A percentile compares a stretch with the other conserved stretches of the same genome.
Conservation (phyloP, 2,329 filamentous ascomycete genomes). For the Gaeumannomyces tritici region DNA sequence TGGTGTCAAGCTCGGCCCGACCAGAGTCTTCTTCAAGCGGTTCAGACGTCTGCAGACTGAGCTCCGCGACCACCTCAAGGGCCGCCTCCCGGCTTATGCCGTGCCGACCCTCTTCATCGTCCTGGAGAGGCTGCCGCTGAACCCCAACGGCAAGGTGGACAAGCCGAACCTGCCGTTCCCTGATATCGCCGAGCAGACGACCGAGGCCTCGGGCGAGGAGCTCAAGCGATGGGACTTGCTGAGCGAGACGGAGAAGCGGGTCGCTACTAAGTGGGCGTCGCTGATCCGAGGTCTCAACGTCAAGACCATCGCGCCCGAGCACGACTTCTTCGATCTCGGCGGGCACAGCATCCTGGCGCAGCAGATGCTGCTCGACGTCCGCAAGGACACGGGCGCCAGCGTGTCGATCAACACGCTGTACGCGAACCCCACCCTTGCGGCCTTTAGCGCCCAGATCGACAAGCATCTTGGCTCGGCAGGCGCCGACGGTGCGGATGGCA, state of each 20-base stretch:
- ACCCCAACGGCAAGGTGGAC: conserved; percentile 80
- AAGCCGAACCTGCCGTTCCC: conserved; percentile 73
- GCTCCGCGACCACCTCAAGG: conserved; percentile 57
- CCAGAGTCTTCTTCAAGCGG: conserved; percentile 31
- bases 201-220: conserved; percentile 31
- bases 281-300: conserved; percentile 58
- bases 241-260: conserved; percentile 48
- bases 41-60: conserved; percentile 37
- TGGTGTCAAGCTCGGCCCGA: conserved; percentile 33
- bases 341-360: conserved; percentile 77
- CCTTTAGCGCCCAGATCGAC: conserved; percentile 38
- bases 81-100: conserved; percentile 63
- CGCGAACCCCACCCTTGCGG: conserved; percentile 43
- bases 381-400: conserved; percentile 30
- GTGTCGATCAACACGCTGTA: conserved; percentile 65
- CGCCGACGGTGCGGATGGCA: conserved; percentile 24
- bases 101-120: conserved; percentile 68
- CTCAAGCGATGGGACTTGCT: conserved; percentile 21
- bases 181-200: conserved; percentile 57
- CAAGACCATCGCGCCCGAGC: conserved; percentile 50
- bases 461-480: conserved; percentile 6
- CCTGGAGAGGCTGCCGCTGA: conserved; percentile 42
- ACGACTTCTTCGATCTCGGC: conserved; percentile 69
- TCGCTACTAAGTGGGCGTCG: conserved; percentile 68
- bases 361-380: conserved; percentile 64